Conservation (phyloP, 768 basidiomycete species). For the Boletus fagicola region DNA sequence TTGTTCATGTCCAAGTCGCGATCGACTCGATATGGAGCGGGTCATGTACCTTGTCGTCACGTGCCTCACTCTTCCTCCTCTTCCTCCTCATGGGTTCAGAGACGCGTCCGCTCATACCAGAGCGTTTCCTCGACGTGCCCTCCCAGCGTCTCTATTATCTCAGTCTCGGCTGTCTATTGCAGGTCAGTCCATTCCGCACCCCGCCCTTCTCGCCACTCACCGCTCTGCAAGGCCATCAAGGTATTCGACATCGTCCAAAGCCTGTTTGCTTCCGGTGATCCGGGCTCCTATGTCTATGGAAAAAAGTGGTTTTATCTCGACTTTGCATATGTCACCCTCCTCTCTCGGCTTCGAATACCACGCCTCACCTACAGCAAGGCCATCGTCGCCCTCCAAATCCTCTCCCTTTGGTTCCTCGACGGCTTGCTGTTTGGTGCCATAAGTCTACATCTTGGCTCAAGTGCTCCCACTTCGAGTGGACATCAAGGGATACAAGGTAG, state of each 20-base stretch:
- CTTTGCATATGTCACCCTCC: slow-evolving; percentile 53
- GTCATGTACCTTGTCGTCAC: slow-evolving; percentile 8
- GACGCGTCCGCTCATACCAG: slow-evolving; percentile 60
- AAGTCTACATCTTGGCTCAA: slow-evolving; percentile 49
- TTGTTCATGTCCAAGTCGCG: slow-evolving; percentile 25
- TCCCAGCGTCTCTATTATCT: slow-evolving; percentile 79
- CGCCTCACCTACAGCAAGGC: slow-evolving; percentile 66
- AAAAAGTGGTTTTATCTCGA: slow-evolving; percentile 75
- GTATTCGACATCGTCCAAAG: slow-evolving; percentile 63
- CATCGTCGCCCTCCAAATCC: slow-evolving; percentile 60
- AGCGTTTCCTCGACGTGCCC: slow-evolving; percentile 69
- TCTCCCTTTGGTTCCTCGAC: slow-evolving; percentile 59
- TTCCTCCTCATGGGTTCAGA: slow-evolving; percentile 1
- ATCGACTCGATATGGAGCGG: slow-evolving; percentile 7
- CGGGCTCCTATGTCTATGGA: slow-evolving; percentile 44
- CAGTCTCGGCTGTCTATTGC: slow-evolving; percentile 71
- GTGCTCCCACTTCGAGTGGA: slow-evolving; percentile 5
- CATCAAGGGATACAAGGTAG: slow-evolving; percentile 35
- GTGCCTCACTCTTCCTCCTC: slow-evolving; percentile 13
- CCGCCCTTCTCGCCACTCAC: not conserved
- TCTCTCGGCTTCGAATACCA: slow-evolving; percentile 70
- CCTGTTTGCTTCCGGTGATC: slow-evolving; percentile 45
- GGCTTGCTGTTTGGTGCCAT: slow-evolving; percentile 73
- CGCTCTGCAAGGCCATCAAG: slow-evolving; percentile 63
- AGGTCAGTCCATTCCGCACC: slow-evolving; percentile 44